Percentiles rank a stretch among this genome's conserved stretches.
Conservation (phyloP, 129 eudicot species). For the Logfia minima region DNA sequence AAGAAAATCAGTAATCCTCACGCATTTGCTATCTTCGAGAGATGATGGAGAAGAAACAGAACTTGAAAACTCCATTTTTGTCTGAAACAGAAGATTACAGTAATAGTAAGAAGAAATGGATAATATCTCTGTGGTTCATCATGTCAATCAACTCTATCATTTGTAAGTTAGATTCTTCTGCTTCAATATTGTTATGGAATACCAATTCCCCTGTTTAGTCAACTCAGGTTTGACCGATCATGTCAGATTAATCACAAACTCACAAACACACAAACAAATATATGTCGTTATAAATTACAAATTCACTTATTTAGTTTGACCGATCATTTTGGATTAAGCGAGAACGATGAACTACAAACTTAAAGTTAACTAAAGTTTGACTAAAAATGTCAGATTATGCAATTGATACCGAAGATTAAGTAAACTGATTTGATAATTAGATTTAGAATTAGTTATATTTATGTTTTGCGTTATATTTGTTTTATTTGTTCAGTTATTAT, state of each 20-base stretch:
- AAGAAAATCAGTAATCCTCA: conserved; percentile 12
- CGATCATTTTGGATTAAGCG: neutral
- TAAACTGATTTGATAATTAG: neutral
- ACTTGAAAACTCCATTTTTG: conserved; percentile 35
- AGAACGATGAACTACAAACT: neutral
- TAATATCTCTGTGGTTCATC: conserved; percentile 32
- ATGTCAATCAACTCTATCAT: conserved; percentile 33
- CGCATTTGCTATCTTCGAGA: conserved; percentile 14
- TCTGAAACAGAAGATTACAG: neutral
- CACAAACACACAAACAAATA: neutral
- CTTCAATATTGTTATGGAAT: neutral
- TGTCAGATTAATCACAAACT: neutral
- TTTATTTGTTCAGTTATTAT: conserved; percentile 29
- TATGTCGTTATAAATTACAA: neutral
- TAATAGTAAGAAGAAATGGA: conserved; percentile 30
- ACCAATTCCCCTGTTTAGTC: neutral
- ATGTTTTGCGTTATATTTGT: neutral
- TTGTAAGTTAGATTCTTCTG: conserved; percentile 28
- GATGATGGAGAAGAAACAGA: conserved; percentile 1
- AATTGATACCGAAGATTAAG: neutral
- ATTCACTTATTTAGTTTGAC: neutral
- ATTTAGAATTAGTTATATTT: neutral
- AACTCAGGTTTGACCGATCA: neutral
- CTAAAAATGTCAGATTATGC: neutral
- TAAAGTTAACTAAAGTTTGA: neutral